These are phyloP conservation scores for Xylaria longipes DNA, from an alignment of 495 filamentous ascomycete species.

Conservation along the genomic window DNA sequence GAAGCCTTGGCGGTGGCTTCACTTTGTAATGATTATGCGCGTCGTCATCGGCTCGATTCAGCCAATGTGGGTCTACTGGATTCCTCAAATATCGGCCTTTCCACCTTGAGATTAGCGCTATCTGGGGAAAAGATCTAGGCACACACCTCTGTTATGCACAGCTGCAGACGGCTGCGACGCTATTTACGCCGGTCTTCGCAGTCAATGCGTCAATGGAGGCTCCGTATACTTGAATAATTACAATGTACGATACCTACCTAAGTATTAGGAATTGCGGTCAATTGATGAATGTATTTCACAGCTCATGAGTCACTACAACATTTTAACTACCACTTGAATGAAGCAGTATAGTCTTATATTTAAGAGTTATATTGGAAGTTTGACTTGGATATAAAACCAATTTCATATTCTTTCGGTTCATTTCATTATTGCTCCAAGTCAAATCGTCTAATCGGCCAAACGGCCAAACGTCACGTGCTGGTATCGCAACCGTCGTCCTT, in stretches of 20 bases:
- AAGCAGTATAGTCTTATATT: background rate
- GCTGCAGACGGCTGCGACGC: background rate
- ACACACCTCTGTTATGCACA: background rate
- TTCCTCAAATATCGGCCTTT: background rate
- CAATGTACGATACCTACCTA: background rate
- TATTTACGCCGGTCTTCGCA: conserved; percentile 19
- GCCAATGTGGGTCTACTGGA: background rate
- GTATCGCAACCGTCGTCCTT: background rate
- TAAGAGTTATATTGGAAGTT: background rate
- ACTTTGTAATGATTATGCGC: background rate
- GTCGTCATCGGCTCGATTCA: conserved; percentile 17
- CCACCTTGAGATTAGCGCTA: background rate
- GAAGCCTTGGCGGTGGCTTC: background rate
- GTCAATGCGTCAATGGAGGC: background rate
- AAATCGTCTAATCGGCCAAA: background rate
- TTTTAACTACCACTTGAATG: background rate
- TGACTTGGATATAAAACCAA: background rate
- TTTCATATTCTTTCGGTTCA: background rate
- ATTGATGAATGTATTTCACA: background rate
- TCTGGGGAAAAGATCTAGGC: conserved; percentile 15
- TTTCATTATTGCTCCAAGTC: background rate
- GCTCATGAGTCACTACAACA: conserved; percentile 20
- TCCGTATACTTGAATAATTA: no score
- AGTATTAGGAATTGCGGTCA: conserved; percentile 12
- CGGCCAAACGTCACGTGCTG: background rate